Percentiles rank a stretch among this genome's conserved stretches.
These are phyloP conservation scores for Hymenoscyphus infarciens DNA, from an alignment of 2,329 filamentous ascomycete species.

Conservation along the genomic window DNA sequence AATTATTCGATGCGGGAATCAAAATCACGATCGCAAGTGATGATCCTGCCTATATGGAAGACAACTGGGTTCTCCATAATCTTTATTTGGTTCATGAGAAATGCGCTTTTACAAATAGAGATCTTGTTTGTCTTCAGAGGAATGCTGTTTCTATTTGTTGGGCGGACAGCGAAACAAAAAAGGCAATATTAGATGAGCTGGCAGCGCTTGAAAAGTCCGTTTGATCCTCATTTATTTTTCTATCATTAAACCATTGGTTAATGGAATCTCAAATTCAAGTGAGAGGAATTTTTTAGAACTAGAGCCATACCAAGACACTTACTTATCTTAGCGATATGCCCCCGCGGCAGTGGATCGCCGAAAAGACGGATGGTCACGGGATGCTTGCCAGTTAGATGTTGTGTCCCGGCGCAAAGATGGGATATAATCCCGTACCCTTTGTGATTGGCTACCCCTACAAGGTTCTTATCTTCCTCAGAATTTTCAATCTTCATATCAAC, in stretches of 20 bases:
- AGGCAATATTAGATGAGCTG: slow-evolving; percentile 12
- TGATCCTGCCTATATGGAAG: slow-evolving; percentile 46
- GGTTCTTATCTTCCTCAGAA: background rate
- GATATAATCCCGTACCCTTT: background rate
- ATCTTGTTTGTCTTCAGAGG: slow-evolving; percentile 42
- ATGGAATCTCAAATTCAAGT: background rate
- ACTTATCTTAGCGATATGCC: background rate
- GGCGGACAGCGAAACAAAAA: slow-evolving; percentile 41
- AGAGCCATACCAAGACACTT: background rate
- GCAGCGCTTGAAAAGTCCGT: slow-evolving; percentile 9
- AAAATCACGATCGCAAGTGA: slow-evolving; percentile 44
- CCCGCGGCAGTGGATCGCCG: background rate
- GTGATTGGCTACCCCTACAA: background rate
- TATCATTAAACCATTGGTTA: background rate
- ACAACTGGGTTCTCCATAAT: slow-evolving; percentile 48
- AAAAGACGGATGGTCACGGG: background rate
- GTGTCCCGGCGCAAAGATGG: background rate
- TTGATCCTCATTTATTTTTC: background rate
- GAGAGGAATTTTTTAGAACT: background rate
- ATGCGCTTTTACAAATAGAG: slow-evolving; percentile 39
- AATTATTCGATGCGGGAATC: slow-evolving; percentile 41
- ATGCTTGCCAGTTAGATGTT: background rate
- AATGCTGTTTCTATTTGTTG: slow-evolving; percentile 47
- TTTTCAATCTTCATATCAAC: background rate
- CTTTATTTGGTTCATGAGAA: slow-evolving; percentile 43